Evolutionary conservation across 495 filamentous ascomycete species (phyloP).

Genomic region (Bathelium albidoporum): DNA sequence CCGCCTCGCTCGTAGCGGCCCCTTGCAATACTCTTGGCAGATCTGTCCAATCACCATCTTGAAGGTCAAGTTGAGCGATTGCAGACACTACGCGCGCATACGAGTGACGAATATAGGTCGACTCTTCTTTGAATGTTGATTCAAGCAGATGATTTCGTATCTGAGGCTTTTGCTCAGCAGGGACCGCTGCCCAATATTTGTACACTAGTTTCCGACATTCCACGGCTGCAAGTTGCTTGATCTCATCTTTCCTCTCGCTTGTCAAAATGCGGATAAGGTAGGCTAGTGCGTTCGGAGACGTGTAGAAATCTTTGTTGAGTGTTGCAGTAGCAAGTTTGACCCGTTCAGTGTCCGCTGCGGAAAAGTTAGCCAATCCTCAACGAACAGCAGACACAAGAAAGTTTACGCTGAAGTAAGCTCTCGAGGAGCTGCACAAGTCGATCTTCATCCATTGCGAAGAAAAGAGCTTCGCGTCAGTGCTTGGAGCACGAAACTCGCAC

Average conservation of each 20-base stretch:
- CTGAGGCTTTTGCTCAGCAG: constrained; percentile 57
- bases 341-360: constrained; percentile 59
- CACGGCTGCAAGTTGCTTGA: constrained; percentile 84
- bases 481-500: too few species aligned
- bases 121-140: constrained; percentile 66
- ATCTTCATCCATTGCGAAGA: constrained; percentile 36
- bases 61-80: constrained; percentile 75
- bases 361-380: neutral
- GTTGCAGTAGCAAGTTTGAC: constrained; percentile 85
- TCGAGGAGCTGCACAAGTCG: constrained; percentile 38
- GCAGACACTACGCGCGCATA: constrained; percentile 78
- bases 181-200: constrained; percentile 70
- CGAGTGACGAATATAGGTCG: constrained; percentile 67
- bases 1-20: constrained; percentile 58
- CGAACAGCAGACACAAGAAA: neutral
- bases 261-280: constrained; percentile 77
- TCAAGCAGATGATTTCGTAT: constrained; percentile 74
- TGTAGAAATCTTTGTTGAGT: constrained; percentile 85
- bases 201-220: constrained; percentile 69
- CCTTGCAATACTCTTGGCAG: constrained; percentile 64
- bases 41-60: constrained; percentile 77
- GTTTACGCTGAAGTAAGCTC: constrained; percentile 36
- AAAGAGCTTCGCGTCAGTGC: too few species aligned
- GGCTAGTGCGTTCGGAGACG: constrained; percentile 68
- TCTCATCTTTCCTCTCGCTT: constrained; percentile 55